A percentile compares a stretch with the other conserved stretches of the same genome.
Evolutionary conservation across 2,329 filamentous ascomycete genomes (phyloP).

Genomic region (Lecanosticta acicola): DNA sequence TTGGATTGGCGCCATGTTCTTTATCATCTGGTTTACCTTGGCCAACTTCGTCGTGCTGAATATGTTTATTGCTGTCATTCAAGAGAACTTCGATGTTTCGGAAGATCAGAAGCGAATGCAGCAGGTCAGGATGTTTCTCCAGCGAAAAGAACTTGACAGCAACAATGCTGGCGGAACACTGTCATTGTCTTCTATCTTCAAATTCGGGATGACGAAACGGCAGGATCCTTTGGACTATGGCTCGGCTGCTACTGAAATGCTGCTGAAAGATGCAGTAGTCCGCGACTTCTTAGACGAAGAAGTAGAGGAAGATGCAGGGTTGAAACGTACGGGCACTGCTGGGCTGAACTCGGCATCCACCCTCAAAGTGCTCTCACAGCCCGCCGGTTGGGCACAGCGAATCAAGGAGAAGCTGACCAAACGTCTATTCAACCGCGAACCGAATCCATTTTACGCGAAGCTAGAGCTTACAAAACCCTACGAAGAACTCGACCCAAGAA

Average conservation of each 20-base stretch:
- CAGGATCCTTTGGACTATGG: constrained; percentile 89
- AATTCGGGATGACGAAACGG: constrained; percentile 56
- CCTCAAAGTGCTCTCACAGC: constrained; percentile 14
- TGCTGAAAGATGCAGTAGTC: constrained; percentile 92
- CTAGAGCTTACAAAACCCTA: constrained; percentile 65
- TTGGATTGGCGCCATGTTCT: constrained; percentile 87
- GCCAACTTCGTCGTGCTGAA: constrained; percentile 94
- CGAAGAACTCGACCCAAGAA: constrained; percentile 74
- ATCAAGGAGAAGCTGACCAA: constrained; percentile 23
- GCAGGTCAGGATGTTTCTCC: constrained; percentile 90
- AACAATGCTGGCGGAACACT: constrained; percentile 62
- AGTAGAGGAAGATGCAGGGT: constrained; percentile 30
- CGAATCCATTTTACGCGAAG: constrained; percentile 91
- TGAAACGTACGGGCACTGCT: constrained; percentile 15
- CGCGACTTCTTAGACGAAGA: constrained; percentile 86
- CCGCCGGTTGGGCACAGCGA: constrained; percentile 20
- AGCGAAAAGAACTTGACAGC: constrained; percentile 76
- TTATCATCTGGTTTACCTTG: constrained; percentile 93
- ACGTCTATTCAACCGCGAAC: constrained; percentile 51
- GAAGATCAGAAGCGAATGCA: constrained; percentile 97
- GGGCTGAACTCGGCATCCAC: constrained; percentile 12
- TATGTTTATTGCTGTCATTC: constrained; percentile 99
- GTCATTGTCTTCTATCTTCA: constrained; percentile 61
- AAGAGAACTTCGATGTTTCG: constrained; percentile 97
- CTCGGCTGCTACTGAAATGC: constrained; percentile 87